These are phyloP conservation scores for Russula griseocarnosa DNA, from an alignment of 768 basidiomycete species.

Conservation along the genomic window DNA sequence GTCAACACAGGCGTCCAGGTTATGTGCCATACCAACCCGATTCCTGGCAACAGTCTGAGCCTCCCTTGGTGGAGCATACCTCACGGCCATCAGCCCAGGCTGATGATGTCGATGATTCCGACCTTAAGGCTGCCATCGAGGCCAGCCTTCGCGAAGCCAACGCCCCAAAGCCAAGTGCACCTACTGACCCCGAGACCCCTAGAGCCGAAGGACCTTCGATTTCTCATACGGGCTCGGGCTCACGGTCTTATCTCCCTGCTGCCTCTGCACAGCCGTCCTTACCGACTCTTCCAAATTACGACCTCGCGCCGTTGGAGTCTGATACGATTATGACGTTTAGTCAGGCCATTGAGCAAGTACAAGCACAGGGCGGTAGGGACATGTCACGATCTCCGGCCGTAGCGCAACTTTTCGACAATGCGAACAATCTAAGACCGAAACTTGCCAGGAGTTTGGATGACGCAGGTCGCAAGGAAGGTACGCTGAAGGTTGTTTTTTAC, in stretches of 20 bases:
- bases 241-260: constrained; percentile 46
- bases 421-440: constrained; percentile 73
- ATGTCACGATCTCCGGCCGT: constrained; percentile 80
- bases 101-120: constrained; percentile 89
- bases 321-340: constrained; percentile 88
- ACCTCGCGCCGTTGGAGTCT: constrained; percentile 74
- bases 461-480: constrained; percentile 79
- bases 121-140: constrained; percentile 90
- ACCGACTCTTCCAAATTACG: constrained; percentile 67
- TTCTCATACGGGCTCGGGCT: constrained; percentile 33
- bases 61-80: constrained; percentile 51
- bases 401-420: constrained; percentile 79
- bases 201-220: constrained; percentile 44
- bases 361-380: constrained; percentile 72
- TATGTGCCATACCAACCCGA: constrained; percentile 65
- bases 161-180: constrained; percentile 76
- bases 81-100: constrained; percentile 31
- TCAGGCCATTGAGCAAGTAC: constrained; percentile 83
- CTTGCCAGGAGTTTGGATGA: constrained; percentile 82
- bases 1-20: constrained; percentile 49
- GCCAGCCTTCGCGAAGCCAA: constrained; percentile 86
- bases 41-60: constrained; percentile 61
- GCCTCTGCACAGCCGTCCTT: constrained; percentile 41
- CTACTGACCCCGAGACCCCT: constrained; percentile 54
- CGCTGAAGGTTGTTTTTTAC: constrained; percentile 30